Evolutionary conservation across 257 asterid genomes (phyloP), one percentile per base, ranked within the genome.

Genomic region (Nicotiana tomentosiformis): DNA sequence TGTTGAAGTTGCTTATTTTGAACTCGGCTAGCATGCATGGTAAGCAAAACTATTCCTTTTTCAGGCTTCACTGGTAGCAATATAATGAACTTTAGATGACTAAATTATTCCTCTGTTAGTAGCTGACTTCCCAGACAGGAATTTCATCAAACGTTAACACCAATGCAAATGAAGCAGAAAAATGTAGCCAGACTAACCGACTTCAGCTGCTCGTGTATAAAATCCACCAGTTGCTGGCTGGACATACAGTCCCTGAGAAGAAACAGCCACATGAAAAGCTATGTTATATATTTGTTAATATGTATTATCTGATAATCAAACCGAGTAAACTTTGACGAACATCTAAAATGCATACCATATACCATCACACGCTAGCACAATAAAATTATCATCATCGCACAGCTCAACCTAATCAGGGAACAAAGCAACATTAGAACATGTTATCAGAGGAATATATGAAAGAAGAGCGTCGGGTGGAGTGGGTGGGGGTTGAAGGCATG

Each of bases 311-410:
- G 60, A 72, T 18, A 72, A 74, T 74, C 39, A 49, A 11, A 14
- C 62, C 8, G 39, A 74, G 62, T 23, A 46, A 43, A 74, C 61
- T 74, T 46, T 23, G 61, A 74, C 3, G 78, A 72, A 72, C 60
- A 72, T 74, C 62, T 49, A 46, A 23, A 18, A 30, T 51, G 84
- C 94, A 80, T 95, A 95, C 99, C 99, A 95, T 83, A 95, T 89
- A 84, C 99, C 99, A 86, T 95, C 99, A 89, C 99, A 95, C 32
- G 99, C 99, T 64, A 95, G 94, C 90, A 95, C 97, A 57, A 95
- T 72, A 86, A 95, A 95, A 82, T 95, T 97, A 84, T 93, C 99
- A 65, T 91, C 98, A 66, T 91, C 94, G 14, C 99, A 92, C 53
- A 95, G 93, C 88, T 95, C 98, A 39, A 95, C 98, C 98, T 95